phyloP scores from a whole-genome alignment of 2,329 filamentous ascomycete genomes.

The Volutella citrinella region DNA sequence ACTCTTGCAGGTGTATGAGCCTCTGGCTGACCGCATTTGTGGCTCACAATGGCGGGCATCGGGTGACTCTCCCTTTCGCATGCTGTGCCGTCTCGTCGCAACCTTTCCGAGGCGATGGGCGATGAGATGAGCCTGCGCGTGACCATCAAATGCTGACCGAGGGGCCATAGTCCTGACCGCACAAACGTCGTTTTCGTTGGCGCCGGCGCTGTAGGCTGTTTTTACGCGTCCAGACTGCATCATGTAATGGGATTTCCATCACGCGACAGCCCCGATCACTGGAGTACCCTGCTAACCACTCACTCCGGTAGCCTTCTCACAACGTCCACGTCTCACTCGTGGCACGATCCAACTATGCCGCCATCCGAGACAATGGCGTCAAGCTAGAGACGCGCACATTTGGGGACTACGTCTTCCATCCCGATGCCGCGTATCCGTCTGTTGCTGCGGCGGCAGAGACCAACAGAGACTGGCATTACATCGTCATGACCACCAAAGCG shows the following conservation, averaged over 20 bases:
- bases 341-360: slow-evolving; percentile 70
- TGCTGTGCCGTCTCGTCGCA: too few relatives aligned
- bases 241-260: slow-evolving; percentile 38
- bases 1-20: too few relatives aligned
- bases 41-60: too few relatives aligned
- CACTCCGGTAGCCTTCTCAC: slow-evolving; percentile 42
- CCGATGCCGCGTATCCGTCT: slow-evolving; percentile 61
- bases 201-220: slow-evolving; percentile 69
- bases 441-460: slow-evolving; percentile 50
- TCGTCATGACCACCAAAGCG: slow-evolving; percentile 69
- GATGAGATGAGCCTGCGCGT: too few relatives aligned
- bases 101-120: too few relatives aligned
- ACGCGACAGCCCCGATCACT: slow-evolving; percentile 3
- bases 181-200: slow-evolving; percentile 64
- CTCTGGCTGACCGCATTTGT: too few relatives aligned
- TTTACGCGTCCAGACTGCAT: slow-evolving; percentile 68
- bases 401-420: slow-evolving; percentile 62
- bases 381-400: slow-evolving; percentile 63
- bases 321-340: slow-evolving; percentile 64
- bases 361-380: slow-evolving; percentile 61
- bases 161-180: too few relatives aligned
- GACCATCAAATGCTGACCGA: too few relatives aligned
- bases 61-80: too few relatives aligned
- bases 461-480: slow-evolving; percentile 49
- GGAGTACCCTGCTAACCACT: slow-evolving; percentile 5